Evolutionary conservation across 768 basidiomycete species (phyloP), one percentile per base, ranked within the genome.

Genomic region (Phanerodontia chrysosporium): DNA sequence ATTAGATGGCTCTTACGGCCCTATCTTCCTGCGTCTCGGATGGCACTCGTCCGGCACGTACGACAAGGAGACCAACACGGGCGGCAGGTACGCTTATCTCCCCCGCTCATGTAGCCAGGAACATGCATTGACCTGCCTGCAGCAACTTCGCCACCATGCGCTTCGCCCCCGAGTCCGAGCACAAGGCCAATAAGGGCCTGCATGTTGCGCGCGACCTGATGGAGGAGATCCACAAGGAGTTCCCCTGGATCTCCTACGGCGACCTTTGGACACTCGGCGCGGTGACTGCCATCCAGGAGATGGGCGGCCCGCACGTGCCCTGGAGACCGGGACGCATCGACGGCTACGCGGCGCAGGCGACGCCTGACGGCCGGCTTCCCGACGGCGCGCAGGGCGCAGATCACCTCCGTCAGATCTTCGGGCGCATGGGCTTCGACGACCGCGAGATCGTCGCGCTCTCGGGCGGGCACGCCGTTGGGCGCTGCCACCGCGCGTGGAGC

Each of bases 61-160:
- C 66, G 92, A 96, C 75, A 90, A 90, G 76, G 81, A 82, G 0
- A 75, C 80, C 46, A 82, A 82, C 59, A 85, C 86, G 16, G 91
- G 92, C 60, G 91, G 92, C 74, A 93, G 92, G 91, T 85, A 63
- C 49, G 76, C 69, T 29, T n/a, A n/a, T n/a, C 25, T 27, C 8
- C 46, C 42, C 29, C n/a, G 44, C 39, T 32, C 16, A 13, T 48
- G n/a, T n/a, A n/a, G 22, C 24, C 28, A 39, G 4, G 27, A 16
- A 48, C 28, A 42, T 36, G 52, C 18, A 21, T 28, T 58, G 30
- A 60, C 55, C 46, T 46, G 49, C 46, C 27, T 45, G 30, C 69
- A 89, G 92, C 80, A 98, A 99, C 82, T 95, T 92, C 64, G 96
- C 97, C 2, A 98, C 96, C 24, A 99, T 99, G 96, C 90, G 96